Conservation (phyloP, 1,284 basidiomycete species). For the Microbotryum scabiosae region DNA sequence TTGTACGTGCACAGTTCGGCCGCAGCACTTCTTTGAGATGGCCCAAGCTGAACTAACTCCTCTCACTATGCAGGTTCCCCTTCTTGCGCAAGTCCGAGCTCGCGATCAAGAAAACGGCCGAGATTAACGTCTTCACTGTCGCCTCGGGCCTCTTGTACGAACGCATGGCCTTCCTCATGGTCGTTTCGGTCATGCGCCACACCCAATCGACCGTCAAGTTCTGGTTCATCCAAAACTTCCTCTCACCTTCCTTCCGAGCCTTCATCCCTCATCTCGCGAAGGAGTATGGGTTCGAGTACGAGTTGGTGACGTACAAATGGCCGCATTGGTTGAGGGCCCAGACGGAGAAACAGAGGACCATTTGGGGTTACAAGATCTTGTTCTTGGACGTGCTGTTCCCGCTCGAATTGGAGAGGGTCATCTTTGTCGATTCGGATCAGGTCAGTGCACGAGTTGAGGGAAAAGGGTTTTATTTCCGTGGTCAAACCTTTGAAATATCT, state of each 20-base stretch:
- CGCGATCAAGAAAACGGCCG: constrained; percentile 52
- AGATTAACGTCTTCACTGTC: constrained; percentile 98
- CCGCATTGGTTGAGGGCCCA: constrained; percentile 94
- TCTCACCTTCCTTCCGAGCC: constrained; percentile 88
- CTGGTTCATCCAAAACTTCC: constrained; percentile 99
- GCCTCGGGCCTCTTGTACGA: constrained; percentile 94
- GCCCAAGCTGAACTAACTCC: not conserved
- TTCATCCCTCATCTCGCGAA: constrained; percentile 14
- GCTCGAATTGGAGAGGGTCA: constrained; percentile 90
- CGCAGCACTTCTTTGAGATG: not conserved
- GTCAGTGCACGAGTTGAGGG: constrained; percentile 20
- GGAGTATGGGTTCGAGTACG: constrained; percentile 89
- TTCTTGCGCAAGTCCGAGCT: constrained; percentile 20
- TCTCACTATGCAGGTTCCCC: constrained; percentile 12
- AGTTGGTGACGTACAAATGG: constrained; percentile 98
- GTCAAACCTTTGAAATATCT: not conserved
- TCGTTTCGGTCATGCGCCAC: constrained; percentile 86
- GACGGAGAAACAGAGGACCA: constrained; percentile 93
- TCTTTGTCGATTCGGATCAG: constrained; percentile 82
- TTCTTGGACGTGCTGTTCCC: constrained; percentile 98
- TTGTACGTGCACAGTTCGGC: constrained; percentile 11
- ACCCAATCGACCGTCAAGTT: constrained; percentile 92
- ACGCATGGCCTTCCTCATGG: constrained; percentile 98
- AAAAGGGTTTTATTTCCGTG: not conserved
- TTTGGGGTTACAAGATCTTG: constrained; percentile 95